phyloP scores from a whole-genome alignment of 2,329 filamentous ascomycete genomes.

The Ophiostoma ips region DNA sequence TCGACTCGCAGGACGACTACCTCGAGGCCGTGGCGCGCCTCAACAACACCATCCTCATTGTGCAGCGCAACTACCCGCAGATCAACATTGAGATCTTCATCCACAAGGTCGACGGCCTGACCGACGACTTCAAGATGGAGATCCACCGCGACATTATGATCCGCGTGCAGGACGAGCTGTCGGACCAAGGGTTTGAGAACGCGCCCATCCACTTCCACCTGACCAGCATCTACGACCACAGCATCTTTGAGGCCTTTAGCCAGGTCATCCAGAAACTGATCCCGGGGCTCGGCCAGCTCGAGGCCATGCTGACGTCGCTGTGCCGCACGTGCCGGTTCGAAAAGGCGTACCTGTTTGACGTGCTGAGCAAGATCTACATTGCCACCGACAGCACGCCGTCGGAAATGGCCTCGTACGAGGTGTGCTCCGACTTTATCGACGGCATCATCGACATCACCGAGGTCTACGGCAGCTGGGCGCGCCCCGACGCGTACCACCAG shows the following conservation, averaged over 20 bases:
- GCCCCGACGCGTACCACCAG: conserved; percentile 39
- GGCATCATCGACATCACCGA: conserved; percentile 96
- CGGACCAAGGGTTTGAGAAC: conserved; percentile 84
- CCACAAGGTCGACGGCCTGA: conserved; percentile 96
- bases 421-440: conserved; percentile 97
- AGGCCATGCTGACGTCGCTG: conserved; percentile 85
- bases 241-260: conserved; percentile 90
- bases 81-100: conserved; percentile 98
- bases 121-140: conserved; percentile 90
- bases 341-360: conserved; percentile 96
- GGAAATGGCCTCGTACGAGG: conserved; percentile 93
- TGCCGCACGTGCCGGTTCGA: conserved; percentile 91
- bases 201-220: conserved; percentile 89
- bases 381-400: conserved; percentile 87
- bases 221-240: conserved; percentile 96
- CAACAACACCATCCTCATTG: conserved; percentile 75
- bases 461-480: conserved; percentile 69
- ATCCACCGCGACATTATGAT: conserved; percentile 95
- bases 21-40: conserved; percentile 78
- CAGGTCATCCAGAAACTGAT: conserved; percentile 98
- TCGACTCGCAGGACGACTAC: conserved; percentile 97
- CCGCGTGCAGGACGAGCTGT: conserved; percentile 89
- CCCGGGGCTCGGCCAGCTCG: conserved; percentile 80
- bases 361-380: conserved; percentile 96
- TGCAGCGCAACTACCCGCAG: conserved; percentile 77